Percentiles rank a stretch among this genome's conserved stretches.
phyloP scores from a whole-genome alignment of 129 eudicot genomes.

The Flaveria ramosissima region DNA sequence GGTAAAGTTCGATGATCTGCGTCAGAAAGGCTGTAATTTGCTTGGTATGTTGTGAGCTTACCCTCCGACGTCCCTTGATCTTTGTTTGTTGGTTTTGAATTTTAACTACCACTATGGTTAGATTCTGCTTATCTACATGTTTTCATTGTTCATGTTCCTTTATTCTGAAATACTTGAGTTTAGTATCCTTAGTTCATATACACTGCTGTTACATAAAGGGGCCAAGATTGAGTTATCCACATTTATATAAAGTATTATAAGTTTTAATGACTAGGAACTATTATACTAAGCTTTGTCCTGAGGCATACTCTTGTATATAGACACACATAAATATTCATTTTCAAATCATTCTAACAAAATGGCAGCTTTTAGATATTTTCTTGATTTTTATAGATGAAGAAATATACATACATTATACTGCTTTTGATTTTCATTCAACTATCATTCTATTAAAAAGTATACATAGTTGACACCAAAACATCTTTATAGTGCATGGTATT shows the following conservation, averaged over 20 bases:
- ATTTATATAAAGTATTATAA: background rate
- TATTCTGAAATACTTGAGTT: slow-evolving; percentile 9
- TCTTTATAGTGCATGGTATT: background rate
- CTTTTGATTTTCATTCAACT: background rate
- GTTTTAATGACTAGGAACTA: slow-evolving; percentile 2
- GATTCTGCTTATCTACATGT: background rate
- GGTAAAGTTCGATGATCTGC: slow-evolving; percentile 74
- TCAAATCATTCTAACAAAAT: background rate
- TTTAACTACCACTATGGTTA: background rate
- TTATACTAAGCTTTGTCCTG: background rate
- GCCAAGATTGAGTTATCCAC: background rate
- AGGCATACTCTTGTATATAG: slow-evolving; percentile 9
- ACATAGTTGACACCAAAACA: background rate
- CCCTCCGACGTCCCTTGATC: slow-evolving; percentile 21
- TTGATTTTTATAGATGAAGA: background rate
- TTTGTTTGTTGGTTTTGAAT: slow-evolving; percentile 4
- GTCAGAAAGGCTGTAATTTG: slow-evolving; percentile 74
- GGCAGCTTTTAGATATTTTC: background rate
- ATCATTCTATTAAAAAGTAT: slow-evolving; percentile 3
- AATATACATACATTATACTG: slow-evolving; percentile 2
- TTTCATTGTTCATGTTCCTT: background rate
- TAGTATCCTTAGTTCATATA: slow-evolving; percentile 12
- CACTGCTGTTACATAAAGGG: slow-evolving; percentile 8
- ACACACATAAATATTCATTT: background rate
- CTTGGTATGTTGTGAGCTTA: slow-evolving; percentile 58